Evolutionary conservation across 2,329 filamentous ascomycete species (phyloP), one percentile per base, ranked within the genome.

Genomic region (Sporothrix globosa): DNA sequence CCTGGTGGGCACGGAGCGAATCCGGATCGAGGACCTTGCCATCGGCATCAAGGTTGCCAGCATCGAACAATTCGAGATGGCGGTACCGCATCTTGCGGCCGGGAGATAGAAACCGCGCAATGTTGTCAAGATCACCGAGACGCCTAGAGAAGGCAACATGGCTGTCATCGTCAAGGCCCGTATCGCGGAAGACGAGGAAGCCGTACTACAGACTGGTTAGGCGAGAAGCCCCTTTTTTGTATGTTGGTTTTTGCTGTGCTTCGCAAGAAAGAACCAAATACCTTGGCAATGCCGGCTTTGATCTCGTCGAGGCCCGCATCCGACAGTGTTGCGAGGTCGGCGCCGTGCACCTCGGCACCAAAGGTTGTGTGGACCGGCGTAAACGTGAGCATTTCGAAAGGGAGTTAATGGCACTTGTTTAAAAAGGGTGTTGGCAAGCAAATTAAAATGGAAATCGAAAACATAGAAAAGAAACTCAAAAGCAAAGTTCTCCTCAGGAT

Each of bases 41-140:
- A 54, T 86, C 81, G 1, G 80, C 79, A 65, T 86, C 81, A 14
- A 87, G 77, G 75, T 89, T 89, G 67, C 84, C 81, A 0, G 85
- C 85, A 73, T 89, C 87, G 75, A 88, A 88, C 0, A 89, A 80
- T 75, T 88, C 83, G 54, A 81, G 78, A 72, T 83, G 80, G 1
- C 77, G 74, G 72, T 85, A 82, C 24, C 85, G 82, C 70, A 82
- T 80, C 74, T 81, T 80, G 56, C 83, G 81, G 19, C 83, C 84
- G 0, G 77, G 78, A 4, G 77, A 77, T 9, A 83, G 77, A 77
- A 84, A 87, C 0, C 83, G 84, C 21, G 77, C 81, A 44, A 86
- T 81, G 74, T 87, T 83, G 77, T 88, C 86, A 0, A 88, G 81
- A 27, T 86, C 83, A 24, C 86, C 87, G 71, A 88, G 83, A 1